Base-by-base conservation (phyloP, 345 rosid genomes). In the Hibiscus trionum region DNA sequence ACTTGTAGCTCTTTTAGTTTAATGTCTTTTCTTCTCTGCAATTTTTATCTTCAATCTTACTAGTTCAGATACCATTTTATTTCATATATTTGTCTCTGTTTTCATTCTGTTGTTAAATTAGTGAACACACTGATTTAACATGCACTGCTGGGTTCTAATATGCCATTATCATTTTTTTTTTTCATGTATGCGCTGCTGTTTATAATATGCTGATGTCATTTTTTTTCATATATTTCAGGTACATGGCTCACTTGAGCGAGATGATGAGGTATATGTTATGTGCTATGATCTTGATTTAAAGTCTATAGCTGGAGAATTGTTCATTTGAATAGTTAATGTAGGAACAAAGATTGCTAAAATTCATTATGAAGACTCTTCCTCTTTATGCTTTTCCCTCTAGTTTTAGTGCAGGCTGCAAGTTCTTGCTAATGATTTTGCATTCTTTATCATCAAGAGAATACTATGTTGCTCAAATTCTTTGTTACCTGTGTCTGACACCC, bases 201-300 rank as follows among this genome's bases (percentile, higher is more conserved):
- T 3, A 15, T 4, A 26, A 5, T 49, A 60, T 27, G 35, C 26
- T 80, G 67, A 58, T 78, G 56, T 59, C 58, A 52, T 63, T 1
- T 11, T 14, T 77, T 46, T 46, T 78, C 56, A 67, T 77, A 24
- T 68, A 49, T 76, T 87, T 83, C 90, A 93, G 98, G 80, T 80
- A 49, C 93, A 84, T 68, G 91, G 88, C 73, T 80, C 97, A 46
- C 80, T 88, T 81, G 95, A 90, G 82, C 86, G 91, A 19, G 98
- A 90, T 84, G 98, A 90, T 66, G 97, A 93, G 98, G 98, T 90
- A 88, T 46, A 86, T 39, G 50, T 61, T 33, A 63, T 73, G 66
- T 37, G 58, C 42, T 56, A 75, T 69, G 47, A 62, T 64, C 12
- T 66, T 37, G 46, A 61, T n/a, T 19, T 71, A 1, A 33, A 61